Conservation (phyloP, 306 rosid genomes). For the Rosa chinensis region DNA sequence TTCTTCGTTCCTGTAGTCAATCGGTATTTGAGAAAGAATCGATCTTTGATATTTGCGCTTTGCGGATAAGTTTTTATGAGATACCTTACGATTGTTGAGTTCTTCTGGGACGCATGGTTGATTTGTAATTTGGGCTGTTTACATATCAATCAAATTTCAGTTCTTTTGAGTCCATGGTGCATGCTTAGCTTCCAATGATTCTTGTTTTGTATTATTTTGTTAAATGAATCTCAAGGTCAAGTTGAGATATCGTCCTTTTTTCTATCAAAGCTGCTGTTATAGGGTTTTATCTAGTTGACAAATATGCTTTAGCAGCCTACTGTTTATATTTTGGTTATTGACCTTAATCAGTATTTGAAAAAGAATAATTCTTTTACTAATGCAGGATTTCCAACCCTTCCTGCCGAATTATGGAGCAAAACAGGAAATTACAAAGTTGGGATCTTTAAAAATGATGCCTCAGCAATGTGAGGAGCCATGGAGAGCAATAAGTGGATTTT, state of each 20-base stretch:
- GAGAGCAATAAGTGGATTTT: constrained; percentile 45
- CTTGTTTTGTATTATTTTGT: background rate
- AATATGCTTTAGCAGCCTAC: background rate
- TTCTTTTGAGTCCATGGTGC: background rate
- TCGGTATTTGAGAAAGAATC: background rate
- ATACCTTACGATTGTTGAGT: background rate
- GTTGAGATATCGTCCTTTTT: background rate
- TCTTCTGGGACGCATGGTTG: constrained; percentile 14
- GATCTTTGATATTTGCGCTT: constrained; percentile 20
- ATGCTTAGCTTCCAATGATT: background rate
- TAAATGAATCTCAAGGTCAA: background rate
- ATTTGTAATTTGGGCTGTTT: background rate
- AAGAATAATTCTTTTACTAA: constrained; percentile 16
- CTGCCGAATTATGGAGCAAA: constrained; percentile 42
- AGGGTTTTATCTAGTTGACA: background rate
- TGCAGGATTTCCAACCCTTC: constrained; percentile 54
- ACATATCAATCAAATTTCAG: background rate
- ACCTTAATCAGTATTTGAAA: background rate
- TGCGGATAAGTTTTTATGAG: background rate
- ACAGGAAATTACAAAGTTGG: constrained; percentile 46
- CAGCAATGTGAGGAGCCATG: constrained; percentile 34
- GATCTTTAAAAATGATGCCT: constrained; percentile 42
- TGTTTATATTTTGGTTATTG: background rate
- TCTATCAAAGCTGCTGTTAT: background rate
- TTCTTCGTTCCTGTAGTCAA: background rate